phyloP scores from a whole-genome alignment of 2,329 filamentous ascomycete genomes.

The Chaetomiaceae sp. region DNA sequence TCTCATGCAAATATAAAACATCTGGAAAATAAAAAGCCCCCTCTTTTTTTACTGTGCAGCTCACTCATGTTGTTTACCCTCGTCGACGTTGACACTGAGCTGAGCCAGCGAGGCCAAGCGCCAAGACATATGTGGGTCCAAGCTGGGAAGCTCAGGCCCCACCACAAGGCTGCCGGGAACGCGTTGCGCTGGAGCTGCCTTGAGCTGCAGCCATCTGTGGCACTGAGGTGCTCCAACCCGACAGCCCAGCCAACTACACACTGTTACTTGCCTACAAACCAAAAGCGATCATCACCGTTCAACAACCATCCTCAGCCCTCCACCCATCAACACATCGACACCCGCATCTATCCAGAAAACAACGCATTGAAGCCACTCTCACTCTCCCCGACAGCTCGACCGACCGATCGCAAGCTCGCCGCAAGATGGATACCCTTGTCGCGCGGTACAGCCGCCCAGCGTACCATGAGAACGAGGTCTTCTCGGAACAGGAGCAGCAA shows the following conservation, averaged over 20 bases:
- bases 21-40: no score
- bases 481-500: constrained; percentile 67
- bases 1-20: no score
- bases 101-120: no score
- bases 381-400: not conserved
- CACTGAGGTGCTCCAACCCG: constrained; percentile 1
- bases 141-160: not conserved
- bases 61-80: no score
- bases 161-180: not conserved
- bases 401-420: constrained; percentile 22
- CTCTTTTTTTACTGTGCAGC: no score
- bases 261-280: constrained; percentile 8
- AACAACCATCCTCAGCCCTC: not conserved
- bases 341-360: not conserved
- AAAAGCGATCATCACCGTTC: constrained; percentile 5
- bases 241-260: no score
- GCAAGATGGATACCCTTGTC: constrained; percentile 82
- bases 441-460: constrained; percentile 82
- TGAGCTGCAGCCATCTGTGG: constrained; percentile 16
- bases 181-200: constrained; percentile 15
- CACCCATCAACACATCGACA: not conserved
- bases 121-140: not conserved
- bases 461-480: constrained; percentile 65
- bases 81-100: no score
- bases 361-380: not conserved